Base-by-base conservation (phyloP, 257 asterid species). In the Ligustrum vulgare region DNA sequence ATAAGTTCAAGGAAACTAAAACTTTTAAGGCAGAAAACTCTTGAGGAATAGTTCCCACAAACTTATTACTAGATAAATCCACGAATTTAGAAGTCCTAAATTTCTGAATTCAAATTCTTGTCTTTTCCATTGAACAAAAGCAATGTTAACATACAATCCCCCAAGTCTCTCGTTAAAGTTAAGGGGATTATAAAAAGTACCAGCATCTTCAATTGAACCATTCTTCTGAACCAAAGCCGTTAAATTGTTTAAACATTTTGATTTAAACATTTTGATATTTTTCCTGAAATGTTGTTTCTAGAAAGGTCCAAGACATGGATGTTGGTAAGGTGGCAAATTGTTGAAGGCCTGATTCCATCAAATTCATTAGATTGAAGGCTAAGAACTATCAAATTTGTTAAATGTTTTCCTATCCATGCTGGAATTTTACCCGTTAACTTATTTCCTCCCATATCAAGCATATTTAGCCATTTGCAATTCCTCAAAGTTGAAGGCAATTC, bases 31-130 rank as follows among this genome's bases (percentile, higher is more conserved):
- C 6, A 9, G 72, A 64, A 43, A 79, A 33, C 23, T 75, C 71
- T 12, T 18, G 8, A 0, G 86, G 89, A 6, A 85, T 34, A n/a
- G 41, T 60, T 32, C 86, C 86, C 5, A 32, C 69, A 37, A 81
- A 45, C 10, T 13, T 33, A 35, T 84, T 84, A 33, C 82, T 73
- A 0, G 91, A 84, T 18, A 86, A 77, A 72, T 82, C 91, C 0
- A 82, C 31, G 1, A 67, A 75, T 56, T 70, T 87, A 84, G 77
- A 47, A 72, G 75, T 36, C 43, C 10, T 13, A 83, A 13, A 18
- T 22, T 75, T 2, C 39, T 35, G 72, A 79, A 79, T 49, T 70
- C 82, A 0, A 3, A 3, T 32, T 71, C 77, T 2, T 43, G 49
- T 0, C 70, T n/a, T 45, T 81, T 83, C 84, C 89, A 86, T 18